Evolutionary conservation across 345 rosid genomes (phyloP), one percentile per base, ranked within the genome.

Genomic region (Sonneratia alba): DNA sequence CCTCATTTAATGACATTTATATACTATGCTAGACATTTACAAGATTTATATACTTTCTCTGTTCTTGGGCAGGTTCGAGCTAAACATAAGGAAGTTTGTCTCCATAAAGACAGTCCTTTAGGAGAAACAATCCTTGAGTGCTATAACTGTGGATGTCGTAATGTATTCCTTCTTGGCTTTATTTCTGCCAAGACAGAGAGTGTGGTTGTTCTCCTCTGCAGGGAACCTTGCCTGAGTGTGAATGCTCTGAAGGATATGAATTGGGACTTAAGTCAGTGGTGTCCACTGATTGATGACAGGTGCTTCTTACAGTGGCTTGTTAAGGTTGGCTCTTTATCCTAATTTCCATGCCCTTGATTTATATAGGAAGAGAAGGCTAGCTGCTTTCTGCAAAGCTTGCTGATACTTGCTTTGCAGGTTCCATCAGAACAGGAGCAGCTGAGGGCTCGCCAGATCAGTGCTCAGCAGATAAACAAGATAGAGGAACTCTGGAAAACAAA

Each of bases 251-350:
- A 96, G 86, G 99, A 96, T 86, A 91, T 96, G 99, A 96, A 92
- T 67, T 96, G 99, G 99, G 99, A 96, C 78, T 81, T 92, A 70
- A 96, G 99, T 81, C 98, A 96, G 77, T 96, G 99, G 99, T 92
- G 97, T 73, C 98, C 99, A 67, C 85, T 96, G 76, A 96, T 96
- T 79, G 99, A 96, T 74, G 99, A 96, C 80, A 91, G 99, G 78
- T 96, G 99, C 82, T 96, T 96, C 79, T 79, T 96, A 69, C 97
- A 91, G 74, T 96, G 99, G 99, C 95, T 96, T 78, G 98, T 96
- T 55, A 96, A 96, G 97, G 99, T 95, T 79, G 69, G 87, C 6
- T 47, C 14, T 13, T 47, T 47, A 47, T 79, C 59, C 22, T 65
- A 8, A 18, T 18, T 7, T 27, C 12, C 19, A 27, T 32, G 21